Conservation (phyloP, 2,329 filamentous ascomycete species). For the Trichoderma simmonsii region DNA sequence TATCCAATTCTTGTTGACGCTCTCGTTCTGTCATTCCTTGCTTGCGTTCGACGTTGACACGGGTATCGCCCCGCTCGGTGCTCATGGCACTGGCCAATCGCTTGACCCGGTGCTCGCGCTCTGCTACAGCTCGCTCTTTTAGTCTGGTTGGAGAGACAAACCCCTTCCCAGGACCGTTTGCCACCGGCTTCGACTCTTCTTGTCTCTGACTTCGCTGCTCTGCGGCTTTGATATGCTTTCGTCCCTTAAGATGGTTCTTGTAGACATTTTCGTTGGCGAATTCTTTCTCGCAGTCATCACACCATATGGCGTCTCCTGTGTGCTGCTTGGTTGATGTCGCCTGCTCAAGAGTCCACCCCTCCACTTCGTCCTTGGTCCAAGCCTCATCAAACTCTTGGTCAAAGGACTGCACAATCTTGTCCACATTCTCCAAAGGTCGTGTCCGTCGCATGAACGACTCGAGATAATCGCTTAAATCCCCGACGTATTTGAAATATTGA, state of each 20-base stretch:
- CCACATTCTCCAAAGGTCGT: conserved; percentile 79
- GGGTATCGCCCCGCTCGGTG: conserved; percentile 82
- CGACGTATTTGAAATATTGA: conserved; percentile 86
- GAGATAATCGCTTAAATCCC: conserved; percentile 75
- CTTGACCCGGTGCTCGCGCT: conserved; percentile 80
- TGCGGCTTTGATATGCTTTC: conserved; percentile 87
- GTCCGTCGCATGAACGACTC: conserved; percentile 84
- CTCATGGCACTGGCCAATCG: conserved; percentile 79
- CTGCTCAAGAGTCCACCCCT: conserved; percentile 69
- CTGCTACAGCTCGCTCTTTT: conserved; percentile 87
- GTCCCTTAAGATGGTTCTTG: conserved; percentile 80
- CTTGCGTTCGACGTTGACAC: conserved; percentile 91
- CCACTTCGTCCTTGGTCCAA: conserved; percentile 77
- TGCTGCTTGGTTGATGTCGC: conserved; percentile 31
- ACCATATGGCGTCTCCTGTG: conserved; percentile 72
- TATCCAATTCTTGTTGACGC: conserved; percentile 88
- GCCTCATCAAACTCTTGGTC: conserved; percentile 79
- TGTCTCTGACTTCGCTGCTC: conserved; percentile 57
- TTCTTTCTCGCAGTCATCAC: conserved; percentile 85
- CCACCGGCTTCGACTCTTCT: conserved; percentile 35
- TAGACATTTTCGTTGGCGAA: conserved; percentile 97
- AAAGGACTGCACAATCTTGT: conserved; percentile 71
- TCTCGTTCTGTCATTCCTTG: conserved; percentile 98
- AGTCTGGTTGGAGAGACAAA: conserved; percentile 51
- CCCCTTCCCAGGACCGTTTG: conserved; percentile 27